Conservation (phyloP, 1,284 basidiomycete species). For the Rhodotorula sp. region DNA sequence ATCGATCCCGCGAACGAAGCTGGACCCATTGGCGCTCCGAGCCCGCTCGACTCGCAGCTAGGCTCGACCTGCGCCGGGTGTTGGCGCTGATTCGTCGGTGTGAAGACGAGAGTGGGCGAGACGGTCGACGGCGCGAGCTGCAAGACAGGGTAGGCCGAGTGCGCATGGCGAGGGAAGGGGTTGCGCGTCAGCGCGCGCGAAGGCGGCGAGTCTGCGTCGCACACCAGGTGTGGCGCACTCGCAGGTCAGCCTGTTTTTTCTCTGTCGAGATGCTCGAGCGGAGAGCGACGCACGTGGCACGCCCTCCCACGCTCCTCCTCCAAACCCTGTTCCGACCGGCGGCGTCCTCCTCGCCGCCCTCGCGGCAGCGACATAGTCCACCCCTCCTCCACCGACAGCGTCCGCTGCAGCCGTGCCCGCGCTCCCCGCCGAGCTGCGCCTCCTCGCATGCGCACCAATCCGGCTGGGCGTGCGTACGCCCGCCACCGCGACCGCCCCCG, state of each 20-base stretch:
- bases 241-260: neutral
- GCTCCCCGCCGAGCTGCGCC: too few species aligned
- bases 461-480: too few species aligned
- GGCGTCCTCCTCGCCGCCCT: neutral
- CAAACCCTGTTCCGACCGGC: neutral
- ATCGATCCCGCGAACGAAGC: neutral
- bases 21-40: neutral
- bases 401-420: too few species aligned
- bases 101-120: too few species aligned
- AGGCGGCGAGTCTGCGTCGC: constrained; percentile 17
- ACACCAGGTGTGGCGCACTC: too few species aligned
- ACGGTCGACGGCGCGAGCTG: neutral
- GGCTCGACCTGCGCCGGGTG: neutral
- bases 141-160: constrained; percentile 3
- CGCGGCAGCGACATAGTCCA: neutral
- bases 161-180: constrained; percentile 15
- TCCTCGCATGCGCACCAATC: too few species aligned
- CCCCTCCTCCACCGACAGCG: too few species aligned
- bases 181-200: constrained; percentile 25
- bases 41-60: neutral
- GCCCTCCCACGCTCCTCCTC: neutral
- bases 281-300: neutral
- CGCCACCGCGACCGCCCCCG: too few species aligned
- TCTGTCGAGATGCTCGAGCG: neutral
- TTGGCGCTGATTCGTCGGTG: too few species aligned